A percentile compares a stretch with the other conserved stretches of the same genome.
These are phyloP conservation scores for Thalassiosira profunda DNA, from an alignment of 108 stramenopile species.

Conservation along the genomic window DNA sequence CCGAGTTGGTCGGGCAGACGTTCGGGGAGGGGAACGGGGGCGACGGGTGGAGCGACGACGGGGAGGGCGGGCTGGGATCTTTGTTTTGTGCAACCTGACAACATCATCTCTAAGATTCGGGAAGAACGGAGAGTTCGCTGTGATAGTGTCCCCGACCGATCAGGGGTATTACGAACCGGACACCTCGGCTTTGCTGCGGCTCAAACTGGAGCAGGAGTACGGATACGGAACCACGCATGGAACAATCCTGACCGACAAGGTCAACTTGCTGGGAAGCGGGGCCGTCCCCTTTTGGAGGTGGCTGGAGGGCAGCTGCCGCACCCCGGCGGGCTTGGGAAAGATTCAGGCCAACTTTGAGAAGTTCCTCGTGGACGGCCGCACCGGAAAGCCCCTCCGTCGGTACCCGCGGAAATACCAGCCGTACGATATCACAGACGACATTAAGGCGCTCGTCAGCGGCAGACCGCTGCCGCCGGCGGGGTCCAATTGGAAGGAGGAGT, in stretches of 20 bases:
- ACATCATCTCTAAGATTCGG: conserved; percentile 71
- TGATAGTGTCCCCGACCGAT: conserved; percentile 87
- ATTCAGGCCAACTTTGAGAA: conserved; percentile 93
- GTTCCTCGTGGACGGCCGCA: conserved; percentile 84
- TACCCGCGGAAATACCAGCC: conserved; percentile 91
- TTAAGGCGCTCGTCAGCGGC: conserved; percentile 66
- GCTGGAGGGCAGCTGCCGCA: conserved; percentile 83
- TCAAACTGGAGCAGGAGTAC: conserved; percentile 90
- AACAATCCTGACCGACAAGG: conserved; percentile 84
- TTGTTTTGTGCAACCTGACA: conserved; percentile 51
- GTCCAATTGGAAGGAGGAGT: conserved; percentile 81
- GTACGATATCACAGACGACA: conserved; percentile 79
- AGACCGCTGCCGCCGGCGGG: conserved; percentile 76
- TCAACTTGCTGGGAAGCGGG: conserved; percentile 81
- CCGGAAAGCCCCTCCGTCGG: conserved; percentile 79
- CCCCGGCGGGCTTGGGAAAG: conserved; percentile 85
- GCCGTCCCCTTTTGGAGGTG: conserved; percentile 91
- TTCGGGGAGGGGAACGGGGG: neutral
- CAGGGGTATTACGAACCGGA: conserved; percentile 95
- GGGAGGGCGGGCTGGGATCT: conserved; percentile 22
- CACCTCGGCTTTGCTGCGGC: conserved; percentile 81
- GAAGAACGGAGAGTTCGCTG: conserved; percentile 74
- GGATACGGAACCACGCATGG: conserved; percentile 87
- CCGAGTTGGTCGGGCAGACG: conserved; percentile 67
- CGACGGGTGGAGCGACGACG: conserved; percentile 32